Conservation (phyloP, 306 rosid genomes). For the Cucumis hystrix region DNA sequence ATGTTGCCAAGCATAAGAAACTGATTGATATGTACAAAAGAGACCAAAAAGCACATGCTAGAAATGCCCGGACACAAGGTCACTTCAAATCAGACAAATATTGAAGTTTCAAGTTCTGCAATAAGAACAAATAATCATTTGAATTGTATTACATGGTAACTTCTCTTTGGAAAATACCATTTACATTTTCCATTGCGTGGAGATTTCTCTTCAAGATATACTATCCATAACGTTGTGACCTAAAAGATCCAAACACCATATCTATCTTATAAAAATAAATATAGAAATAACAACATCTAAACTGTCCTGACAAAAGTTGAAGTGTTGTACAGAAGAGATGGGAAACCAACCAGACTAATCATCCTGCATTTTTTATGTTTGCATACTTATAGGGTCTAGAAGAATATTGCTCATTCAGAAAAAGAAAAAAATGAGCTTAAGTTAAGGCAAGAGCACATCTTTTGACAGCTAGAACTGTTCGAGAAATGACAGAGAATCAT, state of each 20-base stretch:
- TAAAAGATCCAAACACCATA: neutral
- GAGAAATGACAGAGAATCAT: neutral
- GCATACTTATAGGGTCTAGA: neutral
- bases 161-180: neutral
- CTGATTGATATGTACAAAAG: neutral
- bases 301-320: neutral
- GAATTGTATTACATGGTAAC: neutral
- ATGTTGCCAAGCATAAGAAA: slow-evolving; percentile 1
- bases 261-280: neutral
- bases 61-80: neutral
- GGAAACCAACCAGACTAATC: neutral
- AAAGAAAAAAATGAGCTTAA: neutral
- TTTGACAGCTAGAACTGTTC: neutral
- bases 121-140: neutral
- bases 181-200: neutral
- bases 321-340: neutral
- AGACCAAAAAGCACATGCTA: neutral
- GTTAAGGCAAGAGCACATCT: neutral
- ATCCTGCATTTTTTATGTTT: neutral
- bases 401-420: neutral
- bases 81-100: neutral
- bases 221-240: neutral
- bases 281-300: neutral
- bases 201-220: neutral
- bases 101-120: neutral